Conservation (phyloP, 1,284 basidiomycete genomes). For the Chondrostereum purpureum region DNA sequence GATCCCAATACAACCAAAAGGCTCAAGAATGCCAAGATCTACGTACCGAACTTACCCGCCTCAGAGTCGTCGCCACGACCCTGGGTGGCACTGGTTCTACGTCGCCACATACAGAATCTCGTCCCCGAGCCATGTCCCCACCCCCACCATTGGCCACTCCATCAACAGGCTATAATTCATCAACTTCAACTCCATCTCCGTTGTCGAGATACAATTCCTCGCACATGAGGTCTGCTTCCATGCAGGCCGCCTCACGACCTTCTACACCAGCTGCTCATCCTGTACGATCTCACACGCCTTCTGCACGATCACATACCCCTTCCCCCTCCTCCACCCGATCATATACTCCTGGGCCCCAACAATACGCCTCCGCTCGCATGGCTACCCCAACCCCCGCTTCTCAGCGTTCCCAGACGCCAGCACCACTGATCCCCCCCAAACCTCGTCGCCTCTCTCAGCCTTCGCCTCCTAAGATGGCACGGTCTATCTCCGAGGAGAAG, state of each 20-base stretch:
- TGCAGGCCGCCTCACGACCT: conserved; percentile 39
- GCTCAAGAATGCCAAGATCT: conserved; percentile 63
- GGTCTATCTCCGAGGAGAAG: conserved; percentile 49
- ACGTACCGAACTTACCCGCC: conserved; percentile 55
- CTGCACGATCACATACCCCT: conserved; percentile 27
- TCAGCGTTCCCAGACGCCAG: conserved; percentile 21
- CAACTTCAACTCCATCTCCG: conserved; percentile 29
- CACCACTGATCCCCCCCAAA: conserved; percentile 24
- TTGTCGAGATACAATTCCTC: conserved; percentile 40
- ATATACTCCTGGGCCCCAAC: conserved; percentile 23
- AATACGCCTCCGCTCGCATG: conserved; percentile 16
- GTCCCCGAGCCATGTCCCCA: conserved; percentile 24
- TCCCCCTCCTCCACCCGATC: conserved; percentile 18
- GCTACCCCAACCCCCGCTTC: conserved; percentile 23
- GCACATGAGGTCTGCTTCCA: conserved; percentile 45
- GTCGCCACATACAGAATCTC: conserved; percentile 21
- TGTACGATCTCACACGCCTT: conserved; percentile 26
- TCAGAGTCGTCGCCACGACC: conserved; percentile 41
- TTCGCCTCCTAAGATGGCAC: conserved; percentile 40
- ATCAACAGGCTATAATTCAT: conserved; percentile 22
- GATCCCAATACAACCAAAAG: conserved; percentile 56
- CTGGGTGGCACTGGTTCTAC: conserved; percentile 23
- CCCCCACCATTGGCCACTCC: conserved; percentile 33
- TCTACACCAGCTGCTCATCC: conserved; percentile 38
- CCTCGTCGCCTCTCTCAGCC: conserved; percentile 26